Evolutionary conservation across 768 basidiomycete species (phyloP).

Genomic region (Serendipita sp.): DNA sequence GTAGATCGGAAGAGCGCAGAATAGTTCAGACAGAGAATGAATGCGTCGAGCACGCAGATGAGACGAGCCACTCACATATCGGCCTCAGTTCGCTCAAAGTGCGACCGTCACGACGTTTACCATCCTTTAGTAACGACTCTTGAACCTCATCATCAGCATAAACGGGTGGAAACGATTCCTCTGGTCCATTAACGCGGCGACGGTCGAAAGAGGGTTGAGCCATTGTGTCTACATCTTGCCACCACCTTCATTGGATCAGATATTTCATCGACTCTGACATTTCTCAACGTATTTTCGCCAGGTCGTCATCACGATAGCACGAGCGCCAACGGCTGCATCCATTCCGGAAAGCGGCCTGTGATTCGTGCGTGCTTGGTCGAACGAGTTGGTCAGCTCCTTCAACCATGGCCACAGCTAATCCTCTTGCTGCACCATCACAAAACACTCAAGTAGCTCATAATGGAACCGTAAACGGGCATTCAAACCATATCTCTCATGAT

Average conservation of each 20-base stretch:
- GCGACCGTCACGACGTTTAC: conserved; percentile 34
- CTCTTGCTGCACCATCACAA: too few relatives aligned
- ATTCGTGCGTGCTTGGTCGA: background rate
- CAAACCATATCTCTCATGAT: background rate
- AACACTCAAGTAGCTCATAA: too few relatives aligned
- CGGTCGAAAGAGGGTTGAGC: conserved; percentile 43
- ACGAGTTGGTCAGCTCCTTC: background rate
- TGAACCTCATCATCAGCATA: conserved; percentile 31
- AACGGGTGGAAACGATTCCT: conserved; percentile 54
- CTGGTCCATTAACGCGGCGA: conserved; percentile 81
- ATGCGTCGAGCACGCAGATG: conserved; percentile 10
- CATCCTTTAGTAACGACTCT: conserved; percentile 17
- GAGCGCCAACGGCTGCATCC: background rate
- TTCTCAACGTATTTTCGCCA: background rate
- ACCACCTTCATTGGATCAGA: background rate
- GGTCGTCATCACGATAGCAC: background rate
- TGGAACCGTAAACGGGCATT: background rate
- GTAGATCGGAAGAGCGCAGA: conserved; percentile 5
- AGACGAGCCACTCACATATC: conserved; percentile 47
- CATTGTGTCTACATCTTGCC: background rate
- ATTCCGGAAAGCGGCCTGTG: background rate
- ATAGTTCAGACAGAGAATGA: background rate
- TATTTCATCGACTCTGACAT: background rate
- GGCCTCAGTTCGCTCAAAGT: conserved; percentile 54
- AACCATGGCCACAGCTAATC: background rate